Conservation (phyloP, 495 filamentous ascomycete species). For the Aspergillus haitiensis region DNA sequence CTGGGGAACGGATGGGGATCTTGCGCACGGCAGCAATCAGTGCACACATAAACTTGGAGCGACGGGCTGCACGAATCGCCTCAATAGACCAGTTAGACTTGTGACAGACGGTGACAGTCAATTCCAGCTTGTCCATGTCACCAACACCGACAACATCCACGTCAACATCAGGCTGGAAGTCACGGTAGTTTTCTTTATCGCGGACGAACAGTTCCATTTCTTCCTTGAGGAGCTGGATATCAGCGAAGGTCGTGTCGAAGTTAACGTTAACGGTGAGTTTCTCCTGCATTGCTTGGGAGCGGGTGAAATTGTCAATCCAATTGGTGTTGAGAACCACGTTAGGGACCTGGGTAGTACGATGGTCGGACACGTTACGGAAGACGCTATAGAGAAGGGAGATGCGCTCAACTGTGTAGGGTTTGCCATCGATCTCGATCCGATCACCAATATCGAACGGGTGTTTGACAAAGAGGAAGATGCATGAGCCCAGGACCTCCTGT, state of each 20-base stretch:
- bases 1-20: slow-evolving; percentile 69
- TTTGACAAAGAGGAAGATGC: slow-evolving; percentile 98
- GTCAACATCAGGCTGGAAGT: slow-evolving; percentile 83
- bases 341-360: slow-evolving; percentile 84
- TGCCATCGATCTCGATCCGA: slow-evolving; percentile 74
- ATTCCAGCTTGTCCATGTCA: slow-evolving; percentile 83
- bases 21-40: slow-evolving; percentile 81
- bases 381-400: slow-evolving; percentile 94
- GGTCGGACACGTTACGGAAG: slow-evolving; percentile 78
- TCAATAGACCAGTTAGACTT: slow-evolving; percentile 98
- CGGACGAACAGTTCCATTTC: slow-evolving; percentile 84
- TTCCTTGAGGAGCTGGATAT: slow-evolving; percentile 74
- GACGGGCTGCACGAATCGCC: slow-evolving; percentile 72
- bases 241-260: slow-evolving; percentile 84
- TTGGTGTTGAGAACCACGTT: slow-evolving; percentile 87
- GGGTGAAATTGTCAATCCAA: slow-evolving; percentile 91
- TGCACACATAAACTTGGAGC: slow-evolving; percentile 96
- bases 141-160: slow-evolving; percentile 77
- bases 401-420: slow-evolving; percentile 81
- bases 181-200: slow-evolving; percentile 82
- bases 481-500: slow-evolving; percentile 92
- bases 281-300: slow-evolving; percentile 90
- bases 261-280: slow-evolving; percentile 72
- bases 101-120: slow-evolving; percentile 82
- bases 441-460: slow-evolving; percentile 93